Base-by-base conservation (phyloP, 768 basidiomycete species). In the Suillus clintonianus region DNA sequence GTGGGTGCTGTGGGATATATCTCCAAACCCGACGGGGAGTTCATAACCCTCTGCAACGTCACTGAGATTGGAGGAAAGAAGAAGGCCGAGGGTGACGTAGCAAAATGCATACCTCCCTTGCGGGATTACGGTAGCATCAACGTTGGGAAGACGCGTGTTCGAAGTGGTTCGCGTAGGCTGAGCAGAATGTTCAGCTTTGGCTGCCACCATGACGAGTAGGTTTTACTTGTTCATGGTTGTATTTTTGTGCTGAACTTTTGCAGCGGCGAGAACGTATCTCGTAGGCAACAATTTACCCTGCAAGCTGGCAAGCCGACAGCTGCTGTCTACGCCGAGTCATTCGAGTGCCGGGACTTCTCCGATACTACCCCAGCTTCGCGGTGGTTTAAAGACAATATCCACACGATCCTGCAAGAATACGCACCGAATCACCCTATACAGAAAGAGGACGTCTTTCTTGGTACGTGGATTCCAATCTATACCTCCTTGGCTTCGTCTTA, bases 1-100 rank as follows among this genome's bases (percentile, higher is more conserved):
- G 75, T 93, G 3, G 93, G 92, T 8, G 86, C 88, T 3, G 88
- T 94, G 10, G 93, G 93, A 3, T 95, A 90, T 71, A 76, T 93
- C 30, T 80, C 79, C 39, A 90, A 88, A 67, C 84, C 88, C 0
- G 74, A 76, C n/a, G 92, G 92, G 3, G 75, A 78, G 51, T 95
- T 95, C 67, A 76, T 91, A 62, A 88, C 86, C 9, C 78, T 94
- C 8, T 87, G 92, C 76, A 90, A 92, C 72, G 84, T 89, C 1
- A 82, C 86, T 71, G 77, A 83, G 59, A 88, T 86, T 6, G 73
- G 76, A 43, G 81, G 81, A 64, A 53, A 53, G 51, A 53, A 53
- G 32, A 53, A 53, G 51, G 51, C 19, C 3, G 51, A 53, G 2
- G 78, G 81, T 27, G 82, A 80, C 6, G 68, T 69, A 5, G 78